Base-by-base conservation (phyloP, 495 filamentous ascomycete genomes). In the Penicillium fimorum region DNA sequence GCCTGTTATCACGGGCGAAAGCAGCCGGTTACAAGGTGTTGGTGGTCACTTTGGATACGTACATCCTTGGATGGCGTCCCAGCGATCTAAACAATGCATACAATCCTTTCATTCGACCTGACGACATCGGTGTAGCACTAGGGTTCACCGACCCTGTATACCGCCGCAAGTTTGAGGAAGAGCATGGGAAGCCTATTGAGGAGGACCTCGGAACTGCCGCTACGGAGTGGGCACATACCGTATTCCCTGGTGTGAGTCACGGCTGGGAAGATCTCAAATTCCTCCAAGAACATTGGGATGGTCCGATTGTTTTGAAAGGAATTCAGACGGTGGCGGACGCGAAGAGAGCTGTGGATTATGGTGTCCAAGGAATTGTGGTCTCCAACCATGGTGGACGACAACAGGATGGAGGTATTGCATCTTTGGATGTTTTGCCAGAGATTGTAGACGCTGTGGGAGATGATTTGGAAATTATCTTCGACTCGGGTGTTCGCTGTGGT, bases 21-120 rank as follows among this genome's bases (percentile, higher is more conserved):
- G 68, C 61, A 5, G 65, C 72, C 12, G 83, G 83, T 1, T 87
- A 74, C 65, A 67, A 66, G 17, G 82, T 79, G 13, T 67, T 87
- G 6, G 74, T 87, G 41, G 78, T 89, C 0, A 88, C 86, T 1
- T 73, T 88, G 0, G 86, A 89, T 66, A 86, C 82, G 1, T 83
- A 74, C 50, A 73, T 72, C 9, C 68, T 87, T 32, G 71, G 75
- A 12, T 87, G 84, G 83, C 70, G 85, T 17, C 85, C 82, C 0
- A 63, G 62, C 2, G 85, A 87, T 62, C 69, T 87, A 9, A 77
- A 82, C 46, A 71, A 76, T 15, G 82, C 66, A 17, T 84, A 77
- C 44, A 59, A 79, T 7, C 80, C 82, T 22, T 80, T 85, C 61
- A 56, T 80, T 8, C 68, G 59, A 53, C 66, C 73, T 6, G 83